Conservation (phyloP, 2,329 filamentous ascomycete genomes). For the Sporothrix mexicana region DNA sequence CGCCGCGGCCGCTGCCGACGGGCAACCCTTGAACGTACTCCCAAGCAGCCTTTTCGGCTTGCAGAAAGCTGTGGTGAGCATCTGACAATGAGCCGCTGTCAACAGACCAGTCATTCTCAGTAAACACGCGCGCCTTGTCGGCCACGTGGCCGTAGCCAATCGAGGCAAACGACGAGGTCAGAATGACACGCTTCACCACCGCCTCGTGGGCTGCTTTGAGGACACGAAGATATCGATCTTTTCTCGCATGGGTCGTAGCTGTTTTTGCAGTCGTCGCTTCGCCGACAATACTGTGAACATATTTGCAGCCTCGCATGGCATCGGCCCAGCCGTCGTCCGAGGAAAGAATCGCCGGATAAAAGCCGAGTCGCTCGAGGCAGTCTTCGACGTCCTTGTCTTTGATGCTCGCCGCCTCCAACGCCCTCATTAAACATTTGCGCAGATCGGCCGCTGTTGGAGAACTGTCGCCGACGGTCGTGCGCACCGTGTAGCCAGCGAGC, state of each 20-base stretch:
- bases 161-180: slow-evolving; percentile 38
- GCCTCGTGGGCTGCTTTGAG: slow-evolving; percentile 39
- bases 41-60: slow-evolving; percentile 60
- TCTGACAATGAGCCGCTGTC: slow-evolving; percentile 47
- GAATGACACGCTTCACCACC: slow-evolving; percentile 41
- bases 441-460: slow-evolving; percentile 30
- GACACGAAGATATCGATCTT: slow-evolving; percentile 41
- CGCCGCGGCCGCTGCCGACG: slow-evolving; percentile 51
- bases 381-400: slow-evolving; percentile 21
- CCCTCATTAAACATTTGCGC: slow-evolving; percentile 17
- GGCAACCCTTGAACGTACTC: slow-evolving; percentile 50
- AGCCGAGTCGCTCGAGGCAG: slow-evolving; percentile 33
- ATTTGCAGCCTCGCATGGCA: slow-evolving; percentile 42
- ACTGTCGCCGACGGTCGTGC: slow-evolving; percentile 33
- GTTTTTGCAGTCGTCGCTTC: neutral
- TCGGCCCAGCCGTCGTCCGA: slow-evolving; percentile 41
- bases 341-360: slow-evolving; percentile 45
- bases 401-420: slow-evolving; percentile 15
- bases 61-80: slow-evolving; percentile 61
- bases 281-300: slow-evolving; percentile 42
- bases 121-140: slow-evolving; percentile 45
- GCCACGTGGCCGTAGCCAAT: slow-evolving; percentile 24
- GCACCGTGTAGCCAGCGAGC: slow-evolving; percentile 33
- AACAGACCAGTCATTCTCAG: slow-evolving; percentile 56
- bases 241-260: neutral